Evolutionary conservation across 108 stramenopile species (phyloP).

Genomic region (Nannochloropsis oceanica): DNA sequence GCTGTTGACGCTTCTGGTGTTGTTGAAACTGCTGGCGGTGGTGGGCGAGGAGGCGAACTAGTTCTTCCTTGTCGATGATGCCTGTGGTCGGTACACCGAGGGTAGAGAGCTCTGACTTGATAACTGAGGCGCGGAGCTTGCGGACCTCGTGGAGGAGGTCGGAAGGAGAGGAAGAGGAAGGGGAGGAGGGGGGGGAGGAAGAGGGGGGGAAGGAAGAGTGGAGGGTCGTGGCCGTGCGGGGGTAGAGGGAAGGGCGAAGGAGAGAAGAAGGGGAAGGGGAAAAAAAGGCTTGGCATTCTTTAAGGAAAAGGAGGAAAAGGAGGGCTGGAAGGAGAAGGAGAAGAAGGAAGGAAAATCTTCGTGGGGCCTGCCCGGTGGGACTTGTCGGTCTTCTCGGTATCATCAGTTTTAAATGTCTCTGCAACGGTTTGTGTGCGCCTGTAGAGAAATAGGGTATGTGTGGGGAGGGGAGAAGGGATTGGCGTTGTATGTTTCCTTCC

Average conservation of each 20-base stretch:
- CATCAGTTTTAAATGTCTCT: too few species aligned
- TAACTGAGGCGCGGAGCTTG: neutral
- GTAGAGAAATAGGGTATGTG: too few species aligned
- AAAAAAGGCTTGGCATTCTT: neutral
- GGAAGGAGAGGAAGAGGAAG: neutral
- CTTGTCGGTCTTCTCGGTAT: too few species aligned
- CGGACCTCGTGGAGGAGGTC: neutral
- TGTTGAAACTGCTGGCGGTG: neutral
- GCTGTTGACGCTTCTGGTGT: neutral
- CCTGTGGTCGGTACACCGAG: neutral
- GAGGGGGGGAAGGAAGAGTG: neutral
- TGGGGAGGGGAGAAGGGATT: too few species aligned
- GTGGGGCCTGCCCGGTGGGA: neutral
- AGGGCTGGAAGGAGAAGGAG: neutral
- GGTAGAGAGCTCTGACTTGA: neutral
- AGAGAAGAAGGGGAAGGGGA: neutral
- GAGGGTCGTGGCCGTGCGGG: neutral
- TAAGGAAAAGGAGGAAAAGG: neutral
- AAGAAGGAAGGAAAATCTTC: neutral
- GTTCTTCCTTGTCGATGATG: neutral
- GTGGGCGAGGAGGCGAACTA: neutral
- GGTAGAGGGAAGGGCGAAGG: neutral
- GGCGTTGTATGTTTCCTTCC: too few species aligned
- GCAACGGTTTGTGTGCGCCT: too few species aligned
- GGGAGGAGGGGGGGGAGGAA: neutral